Base-by-base conservation (phyloP, 495 filamentous ascomycete genomes). In the Pyronema domesticum region DNA sequence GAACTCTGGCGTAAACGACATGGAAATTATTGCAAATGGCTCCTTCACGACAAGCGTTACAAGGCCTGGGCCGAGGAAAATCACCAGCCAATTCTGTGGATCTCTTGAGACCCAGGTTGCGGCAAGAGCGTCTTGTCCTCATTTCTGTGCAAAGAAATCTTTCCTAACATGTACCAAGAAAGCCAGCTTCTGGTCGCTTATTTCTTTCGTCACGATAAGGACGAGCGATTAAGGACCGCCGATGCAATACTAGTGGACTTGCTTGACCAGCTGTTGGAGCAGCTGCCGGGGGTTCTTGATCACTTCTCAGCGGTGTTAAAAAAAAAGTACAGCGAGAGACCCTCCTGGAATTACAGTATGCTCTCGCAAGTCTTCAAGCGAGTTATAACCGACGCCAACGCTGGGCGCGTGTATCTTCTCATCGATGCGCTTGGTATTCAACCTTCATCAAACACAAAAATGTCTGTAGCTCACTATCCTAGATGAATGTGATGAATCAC, bases 1-100 rank as follows among this genome's bases (percentile, higher is more conserved):
- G 37, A 52, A 6, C 23, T 52, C n/a, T 52, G 7, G 6, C 49
- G 6, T 14, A 68, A 61, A 15, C 60, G 63, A n/a, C 63, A 67
- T 47, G 61, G 68, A 30, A 70, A 67, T 3, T 65, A 58, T 9
- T 69, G 69, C 10, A 64, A 68, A 33, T 65, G 66, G 14, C 60
- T 65, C 9, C 69, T 68, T 46, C 72, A 69, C 40, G 73, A 69
- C 35, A 14, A 40, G 19, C 13, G 14, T 13, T 48, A 37, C n/a
- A 30, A 56, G 30, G 7, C 6, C 13, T 56, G 43, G 54, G 19
- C 11, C 18, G 34, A 46, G 42, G 10, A 35, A 18, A 15, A 54
- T 19, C 6, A 39, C 7, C 6, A 52, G n/a, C 7, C 35, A 39
- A 42, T 52, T 40, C 55, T 59, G 10, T 52, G 47, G 47, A 42